Conservation (phyloP, 495 filamentous ascomycete genomes). For the Rhypophila decipiens region DNA sequence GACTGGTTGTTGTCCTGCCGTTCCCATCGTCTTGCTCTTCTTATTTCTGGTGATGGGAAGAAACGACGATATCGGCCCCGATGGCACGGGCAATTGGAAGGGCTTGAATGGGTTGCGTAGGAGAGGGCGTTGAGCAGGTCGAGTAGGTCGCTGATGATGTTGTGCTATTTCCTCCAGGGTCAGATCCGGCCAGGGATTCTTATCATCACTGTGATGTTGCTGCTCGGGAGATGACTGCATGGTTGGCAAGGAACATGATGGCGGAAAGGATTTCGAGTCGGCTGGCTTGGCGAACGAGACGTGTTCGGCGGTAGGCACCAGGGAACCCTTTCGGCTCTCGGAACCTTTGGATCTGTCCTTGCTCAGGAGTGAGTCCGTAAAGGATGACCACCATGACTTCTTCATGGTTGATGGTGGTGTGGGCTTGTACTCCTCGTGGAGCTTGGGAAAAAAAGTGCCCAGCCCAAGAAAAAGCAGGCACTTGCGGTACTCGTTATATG, state of each 20-base stretch:
- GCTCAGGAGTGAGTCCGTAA: not conserved
- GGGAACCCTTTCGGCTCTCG: not conserved
- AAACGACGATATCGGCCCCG: not conserved
- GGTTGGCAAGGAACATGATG: not conserved
- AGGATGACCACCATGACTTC: not conserved
- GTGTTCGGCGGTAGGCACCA: slow-evolving; percentile 1
- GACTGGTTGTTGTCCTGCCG: not conserved
- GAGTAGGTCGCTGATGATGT: not conserved
- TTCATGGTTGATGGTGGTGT: not conserved
- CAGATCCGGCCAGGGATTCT: slow-evolving; percentile 1
- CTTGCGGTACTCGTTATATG: slow-evolving; percentile 61
- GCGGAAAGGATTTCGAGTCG: not conserved
- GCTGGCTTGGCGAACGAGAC: not conserved
- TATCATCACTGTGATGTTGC: not conserved
- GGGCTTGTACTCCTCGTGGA: slow-evolving; percentile 23
- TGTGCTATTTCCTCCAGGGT: not conserved
- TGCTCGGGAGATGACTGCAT: not conserved
- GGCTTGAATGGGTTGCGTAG: not conserved
- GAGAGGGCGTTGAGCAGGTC: not conserved
- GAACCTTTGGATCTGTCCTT: not conserved
- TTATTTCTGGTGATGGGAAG: not conserved
- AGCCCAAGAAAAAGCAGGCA: slow-evolving; percentile 47
- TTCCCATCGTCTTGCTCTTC: not conserved
- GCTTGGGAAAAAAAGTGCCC: slow-evolving; percentile 39
- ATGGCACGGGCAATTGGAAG: not conserved